Conservation (phyloP, 805 yeast genomes). For the Groenewaldozyma salmanticensis region DNA sequence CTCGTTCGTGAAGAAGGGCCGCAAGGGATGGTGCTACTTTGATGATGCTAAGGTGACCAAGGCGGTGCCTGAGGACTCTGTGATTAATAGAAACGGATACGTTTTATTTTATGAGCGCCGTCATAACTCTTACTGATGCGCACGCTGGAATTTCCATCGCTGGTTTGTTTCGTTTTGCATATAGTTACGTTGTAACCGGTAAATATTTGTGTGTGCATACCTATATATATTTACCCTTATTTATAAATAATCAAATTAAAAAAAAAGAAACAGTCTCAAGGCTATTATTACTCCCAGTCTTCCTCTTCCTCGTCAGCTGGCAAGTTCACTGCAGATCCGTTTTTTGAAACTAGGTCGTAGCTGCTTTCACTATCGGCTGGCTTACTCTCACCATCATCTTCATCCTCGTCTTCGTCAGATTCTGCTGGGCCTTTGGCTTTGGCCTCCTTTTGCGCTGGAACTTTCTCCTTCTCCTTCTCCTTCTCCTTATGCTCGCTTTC, state of each 20-base stretch:
- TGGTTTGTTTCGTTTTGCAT: not conserved
- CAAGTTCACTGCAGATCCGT: conserved; percentile 30
- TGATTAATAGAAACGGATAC: conserved; percentile 68
- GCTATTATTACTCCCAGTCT: conserved; percentile 44
- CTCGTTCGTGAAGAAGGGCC: conserved; percentile 59
- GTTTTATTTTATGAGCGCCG: conserved; percentile 64
- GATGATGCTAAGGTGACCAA: conserved; percentile 67
- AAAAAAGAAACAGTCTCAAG: not conserved
- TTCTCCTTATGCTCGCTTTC: not conserved
- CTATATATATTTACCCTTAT: not conserved
- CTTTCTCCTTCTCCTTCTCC: not conserved
- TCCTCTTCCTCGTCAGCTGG: conserved; percentile 38
- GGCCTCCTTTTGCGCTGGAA: not conserved
- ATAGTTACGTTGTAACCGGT: not conserved
- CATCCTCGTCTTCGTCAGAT: conserved; percentile 7
- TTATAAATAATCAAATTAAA: not conserved
- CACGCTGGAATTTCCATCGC: not conserved
- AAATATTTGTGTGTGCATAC: not conserved
- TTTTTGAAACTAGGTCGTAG: conserved; percentile 32
- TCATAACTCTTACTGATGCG: not conserved
- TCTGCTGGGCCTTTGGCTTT: conserved; percentile 9
- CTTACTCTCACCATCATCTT: conserved; percentile 18
- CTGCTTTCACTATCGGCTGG: conserved; percentile 32
- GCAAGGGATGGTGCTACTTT: conserved; percentile 67
- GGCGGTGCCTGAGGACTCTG: conserved; percentile 40